Evolutionary conservation across 345 rosid species (phyloP), one percentile per base, ranked within the genome.

Genomic region (Nasturtium officinale): DNA sequence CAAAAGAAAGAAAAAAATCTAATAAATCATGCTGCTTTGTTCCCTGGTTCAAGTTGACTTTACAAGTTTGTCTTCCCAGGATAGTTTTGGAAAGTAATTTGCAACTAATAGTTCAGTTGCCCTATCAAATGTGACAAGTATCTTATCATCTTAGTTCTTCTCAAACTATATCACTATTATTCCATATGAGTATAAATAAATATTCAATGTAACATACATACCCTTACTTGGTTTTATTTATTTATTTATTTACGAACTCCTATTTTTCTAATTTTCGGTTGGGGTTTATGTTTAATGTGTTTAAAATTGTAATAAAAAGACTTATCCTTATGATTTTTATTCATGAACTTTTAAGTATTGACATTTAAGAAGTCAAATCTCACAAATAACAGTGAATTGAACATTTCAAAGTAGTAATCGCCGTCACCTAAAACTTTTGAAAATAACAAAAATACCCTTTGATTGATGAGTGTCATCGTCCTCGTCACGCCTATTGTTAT

Each of bases 361-460:
- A 23, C 25, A 23, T 23, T 23, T 23, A n/a, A n/a, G n/a, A n/a
- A n/a, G n/a, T 40, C 33, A n/a, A 45, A 54, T 63, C 62, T 12
- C 9, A 20, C 25, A 18, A 56, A 13, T 48, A 23, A 66, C 50
- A 55, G 50, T 25, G 50, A 33, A 25, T 69, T 73, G 57, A 68
- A 76, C 65, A 5, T 43, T 61, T 67, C 65, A 76, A 76, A 69
- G 42, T 3, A 61, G 7, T 12, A 67, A 70, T 50, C 47, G 76
- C 69, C 54, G 69, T 73, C 64, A 73, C 76, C 11, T 12, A 26
- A 26, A 0, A 15, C 18, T 37, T 38, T 3, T 2, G 4, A 56
- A 42, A 40, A 42, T 42, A 40, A 21, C 28, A 8, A 32, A 61
- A 50, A 13, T 30, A 28, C 68, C 61, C 55, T 54, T 38, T 61